Conservation (phyloP, 2,329 filamentous ascomycete species). For the Pseudofabraea citricarpa region DNA sequence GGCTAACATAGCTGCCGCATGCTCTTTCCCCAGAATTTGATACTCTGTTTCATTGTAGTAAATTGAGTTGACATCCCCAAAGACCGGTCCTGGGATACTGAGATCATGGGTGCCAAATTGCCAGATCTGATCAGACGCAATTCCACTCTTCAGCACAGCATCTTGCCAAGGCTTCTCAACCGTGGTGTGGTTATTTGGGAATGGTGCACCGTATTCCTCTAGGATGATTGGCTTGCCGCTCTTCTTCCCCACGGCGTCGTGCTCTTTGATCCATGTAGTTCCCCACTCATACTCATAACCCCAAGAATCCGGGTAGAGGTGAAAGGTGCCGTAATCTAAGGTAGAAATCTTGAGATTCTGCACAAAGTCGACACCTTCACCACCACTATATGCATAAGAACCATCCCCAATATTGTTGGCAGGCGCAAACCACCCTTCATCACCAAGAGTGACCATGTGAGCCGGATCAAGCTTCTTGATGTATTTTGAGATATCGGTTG, state of each 20-base stretch:
- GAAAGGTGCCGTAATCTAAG: constrained; percentile 48
- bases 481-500: constrained; percentile 49
- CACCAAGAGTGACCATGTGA: constrained; percentile 60
- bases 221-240: constrained; percentile 35
- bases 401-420: constrained; percentile 31
- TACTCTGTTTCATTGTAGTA: constrained; percentile 18
- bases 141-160: constrained; percentile 14
- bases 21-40: constrained; percentile 13
- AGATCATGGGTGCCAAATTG: constrained; percentile 19
- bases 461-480: constrained; percentile 57
- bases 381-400: constrained; percentile 37
- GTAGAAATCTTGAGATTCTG: constrained; percentile 41
- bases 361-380: constrained; percentile 43
- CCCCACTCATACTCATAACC: constrained; percentile 34
- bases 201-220: constrained; percentile 32
- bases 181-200: constrained; percentile 17
- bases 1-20: constrained; percentile 17
- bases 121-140: constrained; percentile 23
- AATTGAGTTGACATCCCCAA: constrained; percentile 21
- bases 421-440: constrained; percentile 52
- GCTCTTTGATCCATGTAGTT: constrained; percentile 40
- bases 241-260: constrained; percentile 33
- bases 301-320: constrained; percentile 45
- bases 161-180: constrained; percentile 20
- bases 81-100: constrained; percentile 8